phyloP scores from a whole-genome alignment of 1,284 basidiomycete genomes.

The Sanghuangporus baumii region DNA sequence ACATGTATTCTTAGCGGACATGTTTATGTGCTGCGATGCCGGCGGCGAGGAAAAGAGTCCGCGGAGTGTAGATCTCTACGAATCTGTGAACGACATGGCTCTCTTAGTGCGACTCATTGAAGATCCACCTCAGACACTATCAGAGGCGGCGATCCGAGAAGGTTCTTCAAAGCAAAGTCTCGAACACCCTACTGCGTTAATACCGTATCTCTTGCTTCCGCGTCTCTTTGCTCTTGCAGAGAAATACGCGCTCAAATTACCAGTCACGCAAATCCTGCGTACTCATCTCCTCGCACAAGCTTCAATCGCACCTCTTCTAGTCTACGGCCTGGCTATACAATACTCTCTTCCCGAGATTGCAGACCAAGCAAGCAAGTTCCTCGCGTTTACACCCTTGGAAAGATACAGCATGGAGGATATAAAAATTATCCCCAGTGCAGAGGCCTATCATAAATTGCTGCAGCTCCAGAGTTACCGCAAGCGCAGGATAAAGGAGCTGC shows the following conservation, averaged over 20 bases:
- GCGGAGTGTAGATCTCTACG: constrained; percentile 44
- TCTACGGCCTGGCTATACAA: constrained; percentile 48
- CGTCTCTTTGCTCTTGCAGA: constrained; percentile 50
- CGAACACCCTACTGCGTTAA: constrained; percentile 25
- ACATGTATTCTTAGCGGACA: constrained; percentile 3
- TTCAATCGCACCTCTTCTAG: constrained; percentile 41
- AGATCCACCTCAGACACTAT: constrained; percentile 32
- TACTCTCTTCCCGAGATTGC: constrained; percentile 41
- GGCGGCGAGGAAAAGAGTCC: background rate
- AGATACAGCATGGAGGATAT: constrained; percentile 48
- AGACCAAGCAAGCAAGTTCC: constrained; percentile 47
- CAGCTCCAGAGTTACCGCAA: constrained; percentile 50
- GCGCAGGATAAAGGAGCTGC: constrained; percentile 40
- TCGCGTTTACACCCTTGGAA: constrained; percentile 44
- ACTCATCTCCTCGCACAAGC: constrained; percentile 53
- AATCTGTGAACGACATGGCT: constrained; percentile 39
- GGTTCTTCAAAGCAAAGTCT: background rate
- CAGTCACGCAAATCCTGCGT: constrained; percentile 36
- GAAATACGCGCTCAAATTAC: constrained; percentile 51
- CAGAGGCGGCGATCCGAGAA: constrained; percentile 33
- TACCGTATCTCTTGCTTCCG: constrained; percentile 57
- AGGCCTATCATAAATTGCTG: constrained; percentile 54
- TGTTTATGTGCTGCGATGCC: constrained; percentile 12
- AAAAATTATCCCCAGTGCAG: constrained; percentile 44
- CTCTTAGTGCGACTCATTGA: constrained; percentile 50